Base-by-base conservation (phyloP, 208 protist genomes). In the Novymonas esmeraldas region DNA sequence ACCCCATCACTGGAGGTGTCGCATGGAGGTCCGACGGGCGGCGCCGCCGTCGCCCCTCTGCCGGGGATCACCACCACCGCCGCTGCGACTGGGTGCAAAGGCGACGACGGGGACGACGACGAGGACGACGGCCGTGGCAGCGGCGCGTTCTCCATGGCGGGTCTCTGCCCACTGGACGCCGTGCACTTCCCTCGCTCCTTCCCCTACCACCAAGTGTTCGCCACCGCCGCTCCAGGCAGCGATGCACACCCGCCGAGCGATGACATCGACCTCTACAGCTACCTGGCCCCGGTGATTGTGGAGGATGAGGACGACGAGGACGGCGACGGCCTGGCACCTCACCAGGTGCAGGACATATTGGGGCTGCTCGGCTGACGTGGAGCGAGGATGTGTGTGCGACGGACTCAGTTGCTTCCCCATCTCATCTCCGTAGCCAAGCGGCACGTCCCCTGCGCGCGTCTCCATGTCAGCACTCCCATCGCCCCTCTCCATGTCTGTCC, bases 281-380 rank as follows among this genome's bases (percentile, higher is more conserved):
- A 39, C 20, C 4, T 29, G 20, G 38, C 36, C 18, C 61, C 69
- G 18, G 51, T 68, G 26, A 1, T 64, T n/a, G 52, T 64, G 54
- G 69, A 64, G 54, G 59, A 52, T 6, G 59, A 75, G 1, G 69
- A 68, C n/a, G 60, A 65, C 26, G 66, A 73, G 5, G 42, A 69
- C 42, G 41, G 44, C 6, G 50, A 59, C 20, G 58, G 60, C 1
- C 39, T 65, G 68, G 49, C 58, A 49, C 50, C 59, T 26, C 65
- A 73, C 51, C 59, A 60, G 49, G 67, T 73, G 34, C 48, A 73
- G 50, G 49, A 73, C 22, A 66, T 73, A 34, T 26, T 73, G 56
- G 11, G 58, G 41, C 41, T 60, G 34, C 58, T 73, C 20, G 60
- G 45, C 59, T 65, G 26, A 74, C n/a, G 18, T n/a, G 24, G 4